Percentiles rank a stretch among this genome's conserved stretches.
Evolutionary conservation across 768 basidiomycete species (phyloP).

Genomic region (Paxillus involutus): DNA sequence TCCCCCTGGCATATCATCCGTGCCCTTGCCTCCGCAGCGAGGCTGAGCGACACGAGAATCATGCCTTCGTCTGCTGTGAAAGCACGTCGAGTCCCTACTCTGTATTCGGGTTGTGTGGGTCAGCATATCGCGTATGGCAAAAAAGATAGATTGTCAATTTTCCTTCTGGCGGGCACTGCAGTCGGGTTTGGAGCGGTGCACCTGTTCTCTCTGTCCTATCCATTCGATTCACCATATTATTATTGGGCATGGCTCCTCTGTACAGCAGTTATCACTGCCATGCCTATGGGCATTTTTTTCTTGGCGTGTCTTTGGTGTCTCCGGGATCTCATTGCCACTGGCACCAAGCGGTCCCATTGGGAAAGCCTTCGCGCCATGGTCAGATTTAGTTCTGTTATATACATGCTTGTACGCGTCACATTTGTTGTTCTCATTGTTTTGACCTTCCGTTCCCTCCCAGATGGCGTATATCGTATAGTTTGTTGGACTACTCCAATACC

Average conservation of each 20-base stretch:
- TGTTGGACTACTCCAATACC: slow-evolving; percentile 16
- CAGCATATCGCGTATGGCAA: neutral
- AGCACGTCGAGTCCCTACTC: neutral
- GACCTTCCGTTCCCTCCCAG: slow-evolving; percentile 8
- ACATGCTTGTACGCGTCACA: too few relatives aligned
- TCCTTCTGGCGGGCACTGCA: slow-evolving; percentile 1
- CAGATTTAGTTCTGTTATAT: too few relatives aligned
- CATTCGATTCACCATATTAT: too few relatives aligned
- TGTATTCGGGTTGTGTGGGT: neutral
- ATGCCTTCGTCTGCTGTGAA: neutral
- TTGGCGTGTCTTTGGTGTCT: too few relatives aligned
- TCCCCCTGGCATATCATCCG: neutral
- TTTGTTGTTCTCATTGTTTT: slow-evolving; percentile 10
- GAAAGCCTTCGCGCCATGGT: too few relatives aligned
- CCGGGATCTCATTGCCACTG: too few relatives aligned
- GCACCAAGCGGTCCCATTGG: too few relatives aligned
- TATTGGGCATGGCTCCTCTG: too few relatives aligned
- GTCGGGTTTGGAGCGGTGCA: slow-evolving; percentile 28
- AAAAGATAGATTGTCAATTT: neutral
- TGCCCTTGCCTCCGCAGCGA: neutral
- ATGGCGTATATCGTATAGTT: slow-evolving; percentile 10
- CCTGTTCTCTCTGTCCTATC: slow-evolving; percentile 23
- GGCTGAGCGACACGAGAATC: accelerated
- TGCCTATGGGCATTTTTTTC: too few relatives aligned
- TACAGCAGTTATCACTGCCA: too few relatives aligned